Base-by-base conservation (phyloP, 108 stramenopile species). In the Conticribra weissflogii region DNA sequence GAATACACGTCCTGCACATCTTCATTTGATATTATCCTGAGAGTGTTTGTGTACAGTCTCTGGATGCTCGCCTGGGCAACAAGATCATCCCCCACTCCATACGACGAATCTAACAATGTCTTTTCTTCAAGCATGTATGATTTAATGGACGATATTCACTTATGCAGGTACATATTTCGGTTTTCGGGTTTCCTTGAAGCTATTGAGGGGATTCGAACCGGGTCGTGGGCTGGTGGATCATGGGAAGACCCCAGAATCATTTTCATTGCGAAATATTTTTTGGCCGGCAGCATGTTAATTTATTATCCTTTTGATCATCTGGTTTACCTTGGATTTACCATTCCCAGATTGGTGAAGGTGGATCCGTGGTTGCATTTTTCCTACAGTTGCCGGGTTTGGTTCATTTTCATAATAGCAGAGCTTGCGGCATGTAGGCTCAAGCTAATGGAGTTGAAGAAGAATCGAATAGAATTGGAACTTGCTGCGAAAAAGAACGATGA, bases 251-350 rank as follows among this genome's bases (percentile, higher is more conserved):
- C 36, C 3, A 18, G 50, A 4, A 63, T 59, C 9, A 54, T 64
- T 22, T 41, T 19, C 16, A 32, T 84, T 45, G 88, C 83, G 14
- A 76, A 68, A 52, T 53, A 53, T 14, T 52, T 80, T 33, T 72
- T 86, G 83, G 81, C 85, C 7, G 83, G 83, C 73, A 68, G 63
- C 27, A 89, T 89, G 88, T 12, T 84, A 3, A 53, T 53, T 3
- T 89, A 85, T 30, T 86, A 86, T 75, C 88, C 88, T 9, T 32
- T 81, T 23, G 88, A 89, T 56, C 78, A 85, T 59, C 27, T 83
- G 9, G 83, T 85, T 0, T 89, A 74, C 57, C 17, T 81, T 4
- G 34, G 72, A 31, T 89, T 81, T 81, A 76, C 54, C 34, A 61
- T 77, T 8, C 88, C 88, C 27, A 41, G 29, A 9, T 7, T 75